phyloP scores from a whole-genome alignment of 106 monocot species.

The Dendrobium catenatum region DNA sequence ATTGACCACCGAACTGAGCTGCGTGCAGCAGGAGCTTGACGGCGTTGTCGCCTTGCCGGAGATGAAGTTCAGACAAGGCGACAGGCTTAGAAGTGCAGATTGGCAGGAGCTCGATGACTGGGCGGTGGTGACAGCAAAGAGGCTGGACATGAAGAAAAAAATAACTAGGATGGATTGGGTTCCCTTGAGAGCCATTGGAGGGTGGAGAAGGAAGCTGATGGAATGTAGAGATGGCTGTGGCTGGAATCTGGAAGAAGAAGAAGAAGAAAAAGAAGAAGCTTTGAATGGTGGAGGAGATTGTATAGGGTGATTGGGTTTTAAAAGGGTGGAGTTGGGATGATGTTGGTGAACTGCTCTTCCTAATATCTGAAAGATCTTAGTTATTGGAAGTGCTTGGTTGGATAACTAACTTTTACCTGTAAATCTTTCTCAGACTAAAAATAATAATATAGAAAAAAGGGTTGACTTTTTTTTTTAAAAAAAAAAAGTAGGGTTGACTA shows the following conservation, averaged over 20 bases:
- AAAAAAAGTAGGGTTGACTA: no score
- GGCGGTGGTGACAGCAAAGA: not conserved
- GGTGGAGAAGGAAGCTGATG: not conserved
- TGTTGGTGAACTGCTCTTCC: not conserved
- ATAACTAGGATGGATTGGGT: not conserved
- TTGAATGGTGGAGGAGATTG: not conserved
- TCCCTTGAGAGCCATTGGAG: not conserved
- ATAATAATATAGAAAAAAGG: no score
- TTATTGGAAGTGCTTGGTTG: no score
- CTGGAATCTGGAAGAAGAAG: not conserved
- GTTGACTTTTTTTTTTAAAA: no score
- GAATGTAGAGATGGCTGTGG: not conserved
- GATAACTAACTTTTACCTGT: no score
- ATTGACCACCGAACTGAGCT: conserved; percentile 10
- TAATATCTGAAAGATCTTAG: not conserved
- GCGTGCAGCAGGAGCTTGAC: conserved; percentile 9
- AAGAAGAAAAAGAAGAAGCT: not conserved
- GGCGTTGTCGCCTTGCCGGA: conserved; percentile 10
- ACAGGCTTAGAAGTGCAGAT: conserved; percentile 10
- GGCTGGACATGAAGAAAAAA: not conserved
- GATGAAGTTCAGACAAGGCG: conserved; percentile 20
- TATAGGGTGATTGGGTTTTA: not conserved
- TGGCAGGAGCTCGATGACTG: conserved; percentile 10
- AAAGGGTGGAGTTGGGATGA: not conserved
- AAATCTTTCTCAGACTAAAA: no score